Evolutionary conservation across 73 alveolate species (phyloP).

Genomic region (Strombidium stylifer): DNA sequence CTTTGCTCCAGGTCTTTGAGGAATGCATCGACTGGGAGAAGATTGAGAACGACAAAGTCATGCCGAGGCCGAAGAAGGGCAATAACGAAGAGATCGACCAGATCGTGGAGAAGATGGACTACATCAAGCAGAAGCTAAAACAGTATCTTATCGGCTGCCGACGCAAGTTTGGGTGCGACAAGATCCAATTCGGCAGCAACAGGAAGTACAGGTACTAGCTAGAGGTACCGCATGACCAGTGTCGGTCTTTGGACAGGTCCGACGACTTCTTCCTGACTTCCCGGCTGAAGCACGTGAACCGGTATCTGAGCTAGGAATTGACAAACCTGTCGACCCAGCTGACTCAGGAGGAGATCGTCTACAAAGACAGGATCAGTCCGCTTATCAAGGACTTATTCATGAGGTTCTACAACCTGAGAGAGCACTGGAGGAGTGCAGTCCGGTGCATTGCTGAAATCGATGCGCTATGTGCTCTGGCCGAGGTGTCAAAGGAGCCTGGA

Average conservation of each 20-base stretch:
- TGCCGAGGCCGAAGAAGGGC: constrained; percentile 54
- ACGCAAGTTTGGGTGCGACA: neutral
- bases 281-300: neutral
- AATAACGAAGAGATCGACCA: constrained; percentile 34
- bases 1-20: constrained; percentile 6
- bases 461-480: constrained; percentile 39
- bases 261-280: neutral
- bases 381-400: constrained; percentile 11
- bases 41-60: constrained; percentile 14
- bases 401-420: constrained; percentile 17
- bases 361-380: constrained; percentile 1
- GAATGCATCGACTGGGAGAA: constrained; percentile 41
- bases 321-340: neutral
- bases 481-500: neutral
- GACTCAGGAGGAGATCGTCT: neutral
- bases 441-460: constrained; percentile 48
- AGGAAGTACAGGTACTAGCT: constrained; percentile 12
- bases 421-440: constrained; percentile 31
- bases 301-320: constrained; percentile 3
- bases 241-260: neutral
- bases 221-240: constrained; percentile 15
- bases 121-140: constrained; percentile 15
- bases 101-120: constrained; percentile 15
- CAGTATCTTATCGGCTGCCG: constrained; percentile 4
- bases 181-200: constrained; percentile 20